phyloP scores from a whole-genome alignment of 2,329 filamentous ascomycete species.

The Penicillium sp. region DNA sequence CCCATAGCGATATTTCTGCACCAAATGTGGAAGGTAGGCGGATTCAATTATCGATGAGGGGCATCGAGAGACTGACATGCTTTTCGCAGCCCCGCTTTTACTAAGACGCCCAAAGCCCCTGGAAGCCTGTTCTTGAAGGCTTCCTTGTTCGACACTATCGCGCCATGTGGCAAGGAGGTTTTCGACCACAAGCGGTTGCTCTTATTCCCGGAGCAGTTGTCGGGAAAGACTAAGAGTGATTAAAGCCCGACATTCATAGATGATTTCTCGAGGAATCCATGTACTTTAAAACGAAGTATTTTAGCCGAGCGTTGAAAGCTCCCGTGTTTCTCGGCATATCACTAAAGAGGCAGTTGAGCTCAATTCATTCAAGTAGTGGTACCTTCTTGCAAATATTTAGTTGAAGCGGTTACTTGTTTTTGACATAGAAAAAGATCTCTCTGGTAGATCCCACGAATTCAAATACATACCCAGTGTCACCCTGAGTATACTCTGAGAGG shows the following conservation, averaged over 20 bases:
- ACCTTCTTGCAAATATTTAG: background rate
- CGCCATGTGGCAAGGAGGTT: conserved; percentile 19
- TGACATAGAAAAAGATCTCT: background rate
- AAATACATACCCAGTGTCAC: too few relatives aligned
- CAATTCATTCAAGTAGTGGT: background rate
- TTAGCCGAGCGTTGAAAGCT: background rate
- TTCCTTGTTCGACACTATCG: conserved; percentile 26
- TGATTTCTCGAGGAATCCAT: background rate
- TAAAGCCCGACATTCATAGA: background rate
- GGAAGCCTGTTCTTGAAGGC: conserved; percentile 33
- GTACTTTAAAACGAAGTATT: background rate
- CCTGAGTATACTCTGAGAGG: background rate
- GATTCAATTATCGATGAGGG: background rate
- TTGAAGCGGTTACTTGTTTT: background rate
- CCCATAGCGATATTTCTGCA: conserved; percentile 35
- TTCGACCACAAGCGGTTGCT: conserved; percentile 20
- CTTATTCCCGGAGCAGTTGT: conserved; percentile 3
- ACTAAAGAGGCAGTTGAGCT: background rate
- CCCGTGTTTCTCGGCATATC: background rate
- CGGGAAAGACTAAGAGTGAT: conserved; percentile 2
- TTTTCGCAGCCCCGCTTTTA: conserved; percentile 19
- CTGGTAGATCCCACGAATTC: background rate
- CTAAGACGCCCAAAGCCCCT: conserved; percentile 21
- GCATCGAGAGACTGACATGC: background rate
- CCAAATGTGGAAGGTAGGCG: conserved; percentile 34